These are phyloP conservation scores for Yamadazyma akitaensis DNA, from an alignment of 805 yeast genomes.

Conservation along the genomic window DNA sequence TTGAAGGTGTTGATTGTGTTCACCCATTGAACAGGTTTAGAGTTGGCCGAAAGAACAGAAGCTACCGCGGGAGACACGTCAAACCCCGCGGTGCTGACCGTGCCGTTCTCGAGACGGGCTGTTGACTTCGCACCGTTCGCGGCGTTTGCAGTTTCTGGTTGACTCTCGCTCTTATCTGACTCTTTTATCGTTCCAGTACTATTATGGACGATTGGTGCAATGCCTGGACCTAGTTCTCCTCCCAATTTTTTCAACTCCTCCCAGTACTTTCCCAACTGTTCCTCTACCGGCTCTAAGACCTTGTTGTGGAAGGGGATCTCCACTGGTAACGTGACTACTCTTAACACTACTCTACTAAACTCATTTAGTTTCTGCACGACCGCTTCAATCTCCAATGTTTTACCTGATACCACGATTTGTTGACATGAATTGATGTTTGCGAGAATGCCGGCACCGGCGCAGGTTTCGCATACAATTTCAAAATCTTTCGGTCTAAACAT, in stretches of 20 bases:
- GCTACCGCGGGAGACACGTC: conserved; percentile 24
- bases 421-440: conserved; percentile 45
- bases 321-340: conserved; percentile 37
- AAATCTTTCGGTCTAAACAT: conserved; percentile 24
- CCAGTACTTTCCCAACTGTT: conserved; percentile 18
- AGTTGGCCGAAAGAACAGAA: conserved; percentile 23
- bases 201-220: not conserved
- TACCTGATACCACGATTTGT: conserved; percentile 47
- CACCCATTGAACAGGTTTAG: conserved; percentile 45
- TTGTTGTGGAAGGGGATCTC: conserved; percentile 51
- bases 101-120: conserved; percentile 43
- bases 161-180: not conserved
- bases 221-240: conserved; percentile 4
- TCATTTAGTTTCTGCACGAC: conserved; percentile 19
- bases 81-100: conserved; percentile 30
- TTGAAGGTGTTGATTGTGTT: conserved; percentile 27
- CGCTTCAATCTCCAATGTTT: conserved; percentile 18
- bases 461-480: conserved; percentile 19
- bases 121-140: too few relatives aligned
- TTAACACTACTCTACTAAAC: conserved; percentile 18
- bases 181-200: not conserved
- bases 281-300: conserved; percentile 35
- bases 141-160: conserved; percentile 16
- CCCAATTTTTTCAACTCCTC: not conserved
- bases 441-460: conserved; percentile 25